phyloP scores from a whole-genome alignment of 768 basidiomycete genomes.

The Floccularia luteovirens region DNA sequence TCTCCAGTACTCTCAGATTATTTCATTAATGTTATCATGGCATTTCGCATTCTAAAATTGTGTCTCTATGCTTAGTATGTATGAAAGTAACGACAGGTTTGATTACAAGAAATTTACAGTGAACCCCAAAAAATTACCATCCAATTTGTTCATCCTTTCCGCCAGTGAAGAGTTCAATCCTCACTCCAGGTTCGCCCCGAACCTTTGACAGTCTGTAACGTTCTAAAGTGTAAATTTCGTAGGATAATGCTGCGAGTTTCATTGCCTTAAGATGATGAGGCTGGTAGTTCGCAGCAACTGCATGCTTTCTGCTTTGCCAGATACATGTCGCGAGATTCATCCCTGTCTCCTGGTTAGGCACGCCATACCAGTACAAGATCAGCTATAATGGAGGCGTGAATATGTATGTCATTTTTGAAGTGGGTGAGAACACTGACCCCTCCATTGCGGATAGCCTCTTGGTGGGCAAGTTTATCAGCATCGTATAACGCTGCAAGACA shows the following conservation, averaged over 20 bases:
- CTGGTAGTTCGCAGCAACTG: slow-evolving; percentile 69
- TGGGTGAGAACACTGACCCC: slow-evolving; percentile 47
- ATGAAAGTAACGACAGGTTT: no score
- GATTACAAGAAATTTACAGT: no score
- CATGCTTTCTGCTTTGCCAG: slow-evolving; percentile 86
- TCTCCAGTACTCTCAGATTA: no score
- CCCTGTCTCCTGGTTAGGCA: slow-evolving; percentile 66
- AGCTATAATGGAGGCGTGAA: slow-evolving; percentile 33
- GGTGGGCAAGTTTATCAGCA: slow-evolving; percentile 83
- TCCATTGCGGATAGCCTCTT: slow-evolving; percentile 85
- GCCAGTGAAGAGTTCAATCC: slow-evolving; percentile 51
- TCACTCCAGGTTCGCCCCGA: slow-evolving; percentile 47
- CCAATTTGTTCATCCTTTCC: slow-evolving; percentile 45
- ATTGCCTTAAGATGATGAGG: slow-evolving; percentile 82
- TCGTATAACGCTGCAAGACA: slow-evolving; percentile 61
- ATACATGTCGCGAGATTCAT: slow-evolving; percentile 94
- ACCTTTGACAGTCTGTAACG: slow-evolving; percentile 67
- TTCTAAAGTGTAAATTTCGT: slow-evolving; percentile 74
- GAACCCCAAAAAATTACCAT: slow-evolving; percentile 46
- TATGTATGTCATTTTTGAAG: background rate
- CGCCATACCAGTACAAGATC: slow-evolving; percentile 92
- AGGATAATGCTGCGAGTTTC: slow-evolving; percentile 68
- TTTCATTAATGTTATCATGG: no score
- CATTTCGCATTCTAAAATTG: no score
- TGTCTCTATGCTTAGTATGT: no score